Evolutionary conservation across 805 yeast species (phyloP), one percentile per base, ranked within the genome.

Genomic region (Yamadazyma phyllophila): DNA sequence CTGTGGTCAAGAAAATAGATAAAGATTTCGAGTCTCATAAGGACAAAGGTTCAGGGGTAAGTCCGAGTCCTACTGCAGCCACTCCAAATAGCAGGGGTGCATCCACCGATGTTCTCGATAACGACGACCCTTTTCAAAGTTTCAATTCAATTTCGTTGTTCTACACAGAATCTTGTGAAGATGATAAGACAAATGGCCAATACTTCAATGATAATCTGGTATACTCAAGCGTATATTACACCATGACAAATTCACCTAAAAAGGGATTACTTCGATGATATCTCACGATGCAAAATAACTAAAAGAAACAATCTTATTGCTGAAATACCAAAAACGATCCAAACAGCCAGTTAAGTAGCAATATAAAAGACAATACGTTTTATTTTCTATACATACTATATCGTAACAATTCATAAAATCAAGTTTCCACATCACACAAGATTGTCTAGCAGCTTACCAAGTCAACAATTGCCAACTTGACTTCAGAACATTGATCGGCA

Each of bases 131-230:
- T 2, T 90, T 90, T 63, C 85, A 81, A 41, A 81, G 82, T 58
- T 90, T 90, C 67, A 87, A 83, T 59, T 89, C 97, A 0, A 86
- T 90, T 62, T 88, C 96, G 6, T 72, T 90, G 55, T 86, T 87
- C 56, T 90, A 88, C 60, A 83, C 80, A 47, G 88, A 82, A 38
- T 74, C 47, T 2, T 12, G 24, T 14, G 45, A 35, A 10, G 41
- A 42, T 12, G 40, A 29, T 2, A 36, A 13, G 26, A 53, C 48
- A n/a, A 74, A 69, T 26, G 71, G 77, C 36, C 57, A 57, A 36
- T 66, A 76, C 3, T 69, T 77, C 60, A 62, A 74, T 3, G 82
- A 78, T 52, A 72, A 69, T 24, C 50, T 62, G 2, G 47, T 66
- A n/a, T 71, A 77, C 41, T 77, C 83, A 9, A 78, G 78, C 53